A percentile compares a stretch with the other conserved stretches of the same genome.
phyloP scores from a whole-genome alignment of 2,329 filamentous ascomycete genomes.

The Stagonosporopsis cucurbitacearum region DNA sequence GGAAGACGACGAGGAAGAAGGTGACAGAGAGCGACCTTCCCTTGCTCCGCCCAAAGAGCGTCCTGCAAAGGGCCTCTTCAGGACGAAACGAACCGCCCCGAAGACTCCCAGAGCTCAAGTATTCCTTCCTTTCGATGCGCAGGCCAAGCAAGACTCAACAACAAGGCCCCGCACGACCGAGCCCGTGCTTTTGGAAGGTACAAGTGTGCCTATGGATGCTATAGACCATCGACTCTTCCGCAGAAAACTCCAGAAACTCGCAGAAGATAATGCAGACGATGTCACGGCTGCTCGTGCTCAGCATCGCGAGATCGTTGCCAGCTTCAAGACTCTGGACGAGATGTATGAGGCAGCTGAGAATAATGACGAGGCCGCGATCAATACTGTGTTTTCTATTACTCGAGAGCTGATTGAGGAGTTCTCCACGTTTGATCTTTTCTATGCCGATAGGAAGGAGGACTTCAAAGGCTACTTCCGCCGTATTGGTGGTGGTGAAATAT shows the following conservation, averaged over 20 bases:
- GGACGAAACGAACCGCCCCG: constrained; percentile 25
- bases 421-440: constrained; percentile 65
- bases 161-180: constrained; percentile 5
- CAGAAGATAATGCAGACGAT: constrained; percentile 37
- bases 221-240: constrained; percentile 41
- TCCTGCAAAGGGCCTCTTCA: constrained; percentile 40
- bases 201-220: constrained; percentile 35
- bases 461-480: constrained; percentile 47
- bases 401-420: constrained; percentile 66
- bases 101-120: constrained; percentile 32
- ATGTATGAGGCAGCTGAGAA: constrained; percentile 51
- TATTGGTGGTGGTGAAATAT: constrained; percentile 39
- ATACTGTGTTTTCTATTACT: constrained; percentile 66
- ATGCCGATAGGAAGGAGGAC: constrained; percentile 56
- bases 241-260: constrained; percentile 36
- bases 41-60: constrained; percentile 30
- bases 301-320: constrained; percentile 49
- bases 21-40: constrained; percentile 24
- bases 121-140: constrained; percentile 38
- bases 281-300: constrained; percentile 52
- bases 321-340: constrained; percentile 56
- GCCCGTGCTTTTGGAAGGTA: constrained; percentile 36
- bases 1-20: constrained; percentile 23
- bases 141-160: constrained; percentile 6
- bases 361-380: constrained; percentile 58